Evolutionary conservation across 306 rosid species (phyloP).

Genomic region (Urtica urens): DNA sequence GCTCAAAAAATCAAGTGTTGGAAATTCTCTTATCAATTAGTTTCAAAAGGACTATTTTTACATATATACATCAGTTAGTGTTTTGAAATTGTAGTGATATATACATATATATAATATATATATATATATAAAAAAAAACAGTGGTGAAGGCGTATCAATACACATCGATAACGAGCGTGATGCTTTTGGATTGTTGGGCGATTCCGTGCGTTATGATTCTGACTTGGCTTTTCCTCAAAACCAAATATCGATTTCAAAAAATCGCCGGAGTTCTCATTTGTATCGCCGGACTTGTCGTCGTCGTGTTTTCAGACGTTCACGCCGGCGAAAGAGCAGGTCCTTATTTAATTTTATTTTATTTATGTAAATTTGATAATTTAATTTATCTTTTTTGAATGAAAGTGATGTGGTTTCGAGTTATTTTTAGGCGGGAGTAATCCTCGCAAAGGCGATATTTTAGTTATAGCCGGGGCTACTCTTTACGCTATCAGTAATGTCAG

Average conservation of each 20-base stretch:
- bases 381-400: background rate
- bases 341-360: background rate
- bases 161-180: slow-evolving; percentile 87
- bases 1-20: too few species aligned
- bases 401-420: background rate
- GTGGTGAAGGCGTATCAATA: slow-evolving; percentile 98
- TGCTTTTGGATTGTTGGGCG: slow-evolving; percentile 97
- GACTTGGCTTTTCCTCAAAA: slow-evolving; percentile 92
- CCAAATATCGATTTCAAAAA: slow-evolving; percentile 67
- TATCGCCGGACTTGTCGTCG: slow-evolving; percentile 73
- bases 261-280: slow-evolving; percentile 69
- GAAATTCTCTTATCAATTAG: too few species aligned
- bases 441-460: slow-evolving; percentile 53
- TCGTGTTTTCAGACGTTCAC: slow-evolving; percentile 90
- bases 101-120: too few species aligned
- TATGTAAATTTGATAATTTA: background rate
- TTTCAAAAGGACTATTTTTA: too few species aligned
- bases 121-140: too few species aligned
- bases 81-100: too few species aligned
- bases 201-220: slow-evolving; percentile 86
- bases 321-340: slow-evolving; percentile 71
- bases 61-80: too few species aligned
- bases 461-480: slow-evolving; percentile 70
- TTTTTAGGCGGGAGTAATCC: slow-evolving; percentile 74
- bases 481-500: slow-evolving; percentile 83